These are phyloP conservation scores for Lentinus tigrinus DNA, from an alignment of 768 basidiomycete species.

Conservation along the genomic window DNA sequence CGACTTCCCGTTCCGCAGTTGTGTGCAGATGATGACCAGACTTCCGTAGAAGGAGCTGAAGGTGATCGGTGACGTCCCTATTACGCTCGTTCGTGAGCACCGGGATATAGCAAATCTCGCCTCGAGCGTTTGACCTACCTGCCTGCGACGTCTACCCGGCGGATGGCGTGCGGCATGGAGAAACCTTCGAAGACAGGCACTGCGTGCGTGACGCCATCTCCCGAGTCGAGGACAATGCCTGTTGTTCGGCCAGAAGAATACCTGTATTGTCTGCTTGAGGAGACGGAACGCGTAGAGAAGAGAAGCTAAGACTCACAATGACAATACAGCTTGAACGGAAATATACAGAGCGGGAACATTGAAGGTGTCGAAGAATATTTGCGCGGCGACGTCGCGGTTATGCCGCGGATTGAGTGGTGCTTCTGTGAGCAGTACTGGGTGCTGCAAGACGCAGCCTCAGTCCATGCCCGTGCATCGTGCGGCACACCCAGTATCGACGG, in stretches of 20 bases:
- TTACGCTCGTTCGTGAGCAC: background rate
- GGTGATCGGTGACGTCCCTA: conserved; percentile 95
- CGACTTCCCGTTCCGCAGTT: conserved; percentile 95
- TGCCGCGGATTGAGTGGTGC: conserved; percentile 95
- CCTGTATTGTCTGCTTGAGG: conserved; percentile 39
- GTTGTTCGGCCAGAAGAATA: conserved; percentile 98
- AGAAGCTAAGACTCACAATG: conserved; percentile 60
- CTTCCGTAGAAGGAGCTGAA: conserved; percentile 92
- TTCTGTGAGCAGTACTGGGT: conserved; percentile 96
- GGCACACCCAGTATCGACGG: background rate
- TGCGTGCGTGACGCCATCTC: conserved; percentile 97
- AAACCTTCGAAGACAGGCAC: conserved; percentile 99
- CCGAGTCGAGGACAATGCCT: conserved; percentile 98
- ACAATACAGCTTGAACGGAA: conserved; percentile 95
- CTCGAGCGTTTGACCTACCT: conserved; percentile 47
- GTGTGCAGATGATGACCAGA: conserved; percentile 94
- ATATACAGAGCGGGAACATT: conserved; percentile 97
- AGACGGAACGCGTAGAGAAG: background rate
- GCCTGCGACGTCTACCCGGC: conserved; percentile 94
- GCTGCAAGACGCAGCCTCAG: conserved; percentile 46
- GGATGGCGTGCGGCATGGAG: conserved; percentile 98
- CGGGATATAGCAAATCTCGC: background rate
- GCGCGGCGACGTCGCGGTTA: conserved; percentile 95
- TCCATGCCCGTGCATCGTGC: background rate
- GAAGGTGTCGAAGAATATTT: conserved; percentile 99